These are phyloP conservation scores for Saccharomyces pastorianus DNA, from an alignment of 1,139 yeast genomes.

Conservation along the genomic window DNA sequence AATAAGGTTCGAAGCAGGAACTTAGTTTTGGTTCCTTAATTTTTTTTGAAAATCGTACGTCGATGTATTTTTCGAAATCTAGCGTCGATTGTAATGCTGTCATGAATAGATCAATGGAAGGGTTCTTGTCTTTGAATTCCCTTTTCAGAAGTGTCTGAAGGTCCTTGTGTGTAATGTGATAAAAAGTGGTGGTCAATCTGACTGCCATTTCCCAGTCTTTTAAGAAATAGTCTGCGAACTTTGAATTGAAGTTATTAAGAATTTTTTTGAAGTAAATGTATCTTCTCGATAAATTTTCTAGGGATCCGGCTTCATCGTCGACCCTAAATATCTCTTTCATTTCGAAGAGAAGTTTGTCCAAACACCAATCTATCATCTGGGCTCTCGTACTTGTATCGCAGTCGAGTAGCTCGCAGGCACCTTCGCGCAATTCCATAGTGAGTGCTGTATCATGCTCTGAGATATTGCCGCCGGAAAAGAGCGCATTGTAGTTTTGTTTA, in stretches of 20 bases:
- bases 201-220: constrained; percentile 61
- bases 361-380: constrained; percentile 66
- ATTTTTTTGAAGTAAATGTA: constrained; percentile 74
- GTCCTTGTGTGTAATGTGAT: constrained; percentile 63
- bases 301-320: constrained; percentile 86
- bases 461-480: constrained; percentile 16
- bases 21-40: constrained; percentile 47
- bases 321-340: constrained; percentile 65
- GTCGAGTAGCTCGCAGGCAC: constrained; percentile 68
- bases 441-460: constrained; percentile 4
- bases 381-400: constrained; percentile 50
- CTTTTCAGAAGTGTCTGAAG: constrained; percentile 40
- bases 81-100: constrained; percentile 53
- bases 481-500: constrained; percentile 56
- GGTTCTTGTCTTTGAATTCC: constrained; percentile 29
- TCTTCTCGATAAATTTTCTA: constrained; percentile 77
- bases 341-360: constrained; percentile 62
- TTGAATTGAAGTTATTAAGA: constrained; percentile 50
- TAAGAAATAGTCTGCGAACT: constrained; percentile 53
- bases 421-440: constrained; percentile 30
- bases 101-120: constrained; percentile 47
- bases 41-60: constrained; percentile 42
- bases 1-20: constrained; percentile 73
- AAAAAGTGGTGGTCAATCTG: constrained; percentile 54
- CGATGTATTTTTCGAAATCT: constrained; percentile 72